Evolutionary conservation across 2,329 filamentous ascomycete genomes (phyloP).

Genomic region (Neocucurbitaria cava): DNA sequence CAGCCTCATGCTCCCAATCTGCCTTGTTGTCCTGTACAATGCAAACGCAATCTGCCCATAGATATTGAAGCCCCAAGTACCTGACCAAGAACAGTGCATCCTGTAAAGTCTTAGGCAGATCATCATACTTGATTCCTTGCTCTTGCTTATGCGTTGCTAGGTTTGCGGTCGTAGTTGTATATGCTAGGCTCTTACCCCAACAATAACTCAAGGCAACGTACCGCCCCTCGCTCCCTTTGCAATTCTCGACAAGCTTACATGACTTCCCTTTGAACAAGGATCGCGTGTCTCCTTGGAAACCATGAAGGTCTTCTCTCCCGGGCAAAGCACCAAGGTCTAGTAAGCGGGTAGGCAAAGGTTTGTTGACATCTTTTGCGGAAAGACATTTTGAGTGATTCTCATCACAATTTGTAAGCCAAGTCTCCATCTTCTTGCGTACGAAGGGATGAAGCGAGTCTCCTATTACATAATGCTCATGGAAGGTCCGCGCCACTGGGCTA

Average conservation of each 20-base stretch:
- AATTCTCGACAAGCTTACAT: slow-evolving; percentile 3
- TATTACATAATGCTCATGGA: not conserved
- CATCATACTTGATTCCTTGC: not conserved
- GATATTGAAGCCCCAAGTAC: too few relatives aligned
- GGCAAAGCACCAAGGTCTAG: not conserved
- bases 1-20: too few relatives aligned
- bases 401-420: not conserved
- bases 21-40: too few relatives aligned
- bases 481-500: not conserved
- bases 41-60: too few relatives aligned
- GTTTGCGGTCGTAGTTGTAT: slow-evolving; percentile 5
- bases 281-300: not conserved
- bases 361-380: not conserved
- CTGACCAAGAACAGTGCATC: slow-evolving; percentile 2
- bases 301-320: not conserved
- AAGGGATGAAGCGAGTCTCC: not conserved
- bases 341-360: not conserved
- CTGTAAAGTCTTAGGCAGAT: slow-evolving; percentile 9
- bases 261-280: not conserved
- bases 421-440: not conserved
- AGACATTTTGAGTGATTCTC: not conserved
- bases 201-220: slow-evolving; percentile 11
- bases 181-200: slow-evolving; percentile 9
- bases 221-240: not conserved
- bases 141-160: not conserved